Evolutionary conservation across 345 rosid species (phyloP).

Genomic region (Populus tremula): DNA sequence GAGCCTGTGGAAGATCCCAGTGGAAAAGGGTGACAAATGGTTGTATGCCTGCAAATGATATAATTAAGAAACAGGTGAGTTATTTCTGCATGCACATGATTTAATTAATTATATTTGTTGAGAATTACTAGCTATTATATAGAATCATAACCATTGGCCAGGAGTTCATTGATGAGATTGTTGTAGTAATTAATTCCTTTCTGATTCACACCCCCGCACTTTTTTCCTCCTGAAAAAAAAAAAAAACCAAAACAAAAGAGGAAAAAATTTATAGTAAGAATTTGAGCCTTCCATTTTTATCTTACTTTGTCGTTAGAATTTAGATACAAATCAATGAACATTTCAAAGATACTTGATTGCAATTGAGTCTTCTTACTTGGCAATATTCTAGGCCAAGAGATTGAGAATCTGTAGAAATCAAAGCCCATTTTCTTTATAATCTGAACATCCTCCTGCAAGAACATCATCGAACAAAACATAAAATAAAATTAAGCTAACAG

Average conservation of each 20-base stretch:
- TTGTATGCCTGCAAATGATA: neutral
- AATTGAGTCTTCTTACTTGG: slow-evolving; percentile 21
- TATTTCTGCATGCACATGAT: neutral
- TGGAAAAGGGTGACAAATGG: slow-evolving; percentile 2
- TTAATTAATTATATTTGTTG: too few species aligned
- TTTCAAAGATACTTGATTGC: too few species aligned
- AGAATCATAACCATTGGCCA: slow-evolving; percentile 10
- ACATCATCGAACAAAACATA: neutral
- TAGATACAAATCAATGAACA: too few species aligned
- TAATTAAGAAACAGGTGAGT: neutral
- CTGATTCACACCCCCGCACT: slow-evolving; percentile 20
- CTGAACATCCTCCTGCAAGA: neutral
- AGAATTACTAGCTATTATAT: neutral
- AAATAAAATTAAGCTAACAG: too few species aligned
- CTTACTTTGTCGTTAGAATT: too few species aligned
- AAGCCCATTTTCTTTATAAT: neutral
- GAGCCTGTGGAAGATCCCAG: neutral
- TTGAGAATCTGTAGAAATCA: slow-evolving; percentile 29
- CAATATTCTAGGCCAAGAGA: slow-evolving; percentile 39
- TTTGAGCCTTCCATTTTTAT: too few species aligned
- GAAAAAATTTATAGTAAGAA: neutral
- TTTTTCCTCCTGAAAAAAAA: slow-evolving; percentile 21
- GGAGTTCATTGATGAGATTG: slow-evolving; percentile 29
- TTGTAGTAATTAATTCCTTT: slow-evolving; percentile 31
- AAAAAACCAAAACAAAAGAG: neutral